Evolutionary conservation across 225 moss, liverwort and hornwort genomes (phyloP).

Genomic region (Ulota crispa): DNA sequence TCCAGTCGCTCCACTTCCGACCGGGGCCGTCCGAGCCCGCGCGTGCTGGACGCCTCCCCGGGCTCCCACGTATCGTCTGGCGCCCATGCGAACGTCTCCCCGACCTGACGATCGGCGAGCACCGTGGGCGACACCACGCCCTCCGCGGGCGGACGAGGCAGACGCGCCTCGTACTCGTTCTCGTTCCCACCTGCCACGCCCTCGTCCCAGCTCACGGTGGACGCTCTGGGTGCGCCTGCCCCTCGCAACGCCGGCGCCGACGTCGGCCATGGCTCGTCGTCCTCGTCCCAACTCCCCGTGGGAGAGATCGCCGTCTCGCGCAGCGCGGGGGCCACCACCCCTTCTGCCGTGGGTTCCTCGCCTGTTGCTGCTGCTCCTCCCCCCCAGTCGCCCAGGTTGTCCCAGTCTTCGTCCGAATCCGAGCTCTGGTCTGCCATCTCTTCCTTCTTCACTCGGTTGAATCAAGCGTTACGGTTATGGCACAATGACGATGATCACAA

Average conservation of each 20-base stretch:
- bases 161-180: not conserved
- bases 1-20: slow-evolving; percentile 34
- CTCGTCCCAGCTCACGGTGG: slow-evolving; percentile 25
- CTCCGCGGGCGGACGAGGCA: slow-evolving; percentile 19
- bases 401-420: slow-evolving; percentile 44
- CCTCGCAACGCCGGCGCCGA: not conserved
- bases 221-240: slow-evolving; percentile 19
- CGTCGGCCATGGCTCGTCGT: slow-evolving; percentile 39
- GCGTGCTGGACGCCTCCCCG: not conserved
- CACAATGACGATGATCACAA: not conserved
- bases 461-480: not conserved
- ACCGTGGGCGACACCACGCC: slow-evolving; percentile 36
- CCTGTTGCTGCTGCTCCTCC: not conserved
- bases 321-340: slow-evolving; percentile 24
- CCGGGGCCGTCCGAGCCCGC: slow-evolving; percentile 34
- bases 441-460: not conserved
- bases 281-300: slow-evolving; percentile 46
- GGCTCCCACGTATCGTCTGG: slow-evolving; percentile 22
- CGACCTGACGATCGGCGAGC: slow-evolving; percentile 4
- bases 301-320: slow-evolving; percentile 44
- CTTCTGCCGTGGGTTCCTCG: not conserved
- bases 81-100: slow-evolving; percentile 37
- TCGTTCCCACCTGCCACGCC: not conserved
- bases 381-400: slow-evolving; percentile 40
- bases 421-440: slow-evolving; percentile 14